These are phyloP conservation scores for Pseudotulostoma volvatum DNA, from an alignment of 495 filamentous ascomycete species.

Conservation along the genomic window DNA sequence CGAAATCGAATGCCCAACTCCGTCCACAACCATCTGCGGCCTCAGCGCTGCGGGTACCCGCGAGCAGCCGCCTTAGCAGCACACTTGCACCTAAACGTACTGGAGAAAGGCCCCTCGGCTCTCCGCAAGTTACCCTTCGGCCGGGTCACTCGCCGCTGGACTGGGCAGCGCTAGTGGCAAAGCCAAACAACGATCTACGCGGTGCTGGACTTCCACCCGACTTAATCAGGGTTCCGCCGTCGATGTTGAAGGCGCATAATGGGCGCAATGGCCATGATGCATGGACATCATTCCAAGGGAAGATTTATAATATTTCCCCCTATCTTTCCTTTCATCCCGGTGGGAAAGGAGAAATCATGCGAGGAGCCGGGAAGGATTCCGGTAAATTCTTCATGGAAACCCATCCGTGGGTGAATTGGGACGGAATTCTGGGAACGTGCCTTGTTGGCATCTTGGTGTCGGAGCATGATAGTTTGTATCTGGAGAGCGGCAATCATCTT, in stretches of 20 bases:
- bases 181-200: constrained; percentile 50
- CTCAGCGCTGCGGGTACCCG: constrained; percentile 15
- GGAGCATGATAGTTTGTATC: constrained; percentile 42
- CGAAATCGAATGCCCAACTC: constrained; percentile 8
- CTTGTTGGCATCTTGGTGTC: constrained; percentile 70
- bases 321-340: constrained; percentile 88
- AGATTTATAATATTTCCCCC: constrained; percentile 84
- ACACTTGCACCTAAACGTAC: constrained; percentile 19
- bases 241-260: constrained; percentile 54
- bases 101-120: constrained; percentile 17
- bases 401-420: constrained; percentile 97
- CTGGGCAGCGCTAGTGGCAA: constrained; percentile 68
- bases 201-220: constrained; percentile 36
- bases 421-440: constrained; percentile 78
- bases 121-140: constrained; percentile 50
- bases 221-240: constrained; percentile 55
- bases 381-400: constrained; percentile 77
- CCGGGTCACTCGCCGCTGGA: constrained; percentile 89
- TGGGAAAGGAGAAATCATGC: constrained; percentile 70
- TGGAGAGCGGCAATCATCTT: constrained; percentile 26
- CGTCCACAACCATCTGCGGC: constrained; percentile 23
- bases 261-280: constrained; percentile 70
- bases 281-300: constrained; percentile 74
- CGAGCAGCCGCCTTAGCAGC: constrained; percentile 12
- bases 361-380: constrained; percentile 51